These are phyloP conservation scores for Picea glauca DNA, from an alignment of 75 land plant species.

Conservation along the genomic window DNA sequence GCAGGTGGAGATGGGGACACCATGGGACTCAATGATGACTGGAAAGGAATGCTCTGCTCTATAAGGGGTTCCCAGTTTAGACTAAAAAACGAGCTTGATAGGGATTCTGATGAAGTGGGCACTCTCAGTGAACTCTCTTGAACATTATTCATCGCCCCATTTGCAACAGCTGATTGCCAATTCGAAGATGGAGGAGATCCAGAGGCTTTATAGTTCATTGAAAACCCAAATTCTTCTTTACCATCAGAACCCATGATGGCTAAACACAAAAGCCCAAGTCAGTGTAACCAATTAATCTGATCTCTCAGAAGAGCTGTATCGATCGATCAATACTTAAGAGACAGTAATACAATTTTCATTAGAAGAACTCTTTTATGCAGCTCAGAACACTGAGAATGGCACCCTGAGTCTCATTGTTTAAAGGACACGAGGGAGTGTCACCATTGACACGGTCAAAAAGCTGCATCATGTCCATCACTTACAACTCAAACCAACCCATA, in stretches of 20 bases:
- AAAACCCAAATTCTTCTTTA: conserved; percentile 4
- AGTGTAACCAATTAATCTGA: conserved; percentile 6
- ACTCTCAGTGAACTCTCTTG: conserved; percentile 2
- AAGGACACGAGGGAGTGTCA: not conserved
- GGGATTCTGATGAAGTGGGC: conserved; percentile 11
- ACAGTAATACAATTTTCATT: too few relatives aligned
- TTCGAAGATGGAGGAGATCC: conserved; percentile 2
- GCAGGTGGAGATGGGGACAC: conserved; percentile 37
- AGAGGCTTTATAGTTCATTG: not conserved
- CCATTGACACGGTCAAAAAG: not conserved
- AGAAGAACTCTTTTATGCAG: not conserved
- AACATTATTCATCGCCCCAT: conserved; percentile 12
- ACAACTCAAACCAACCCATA: too few relatives aligned
- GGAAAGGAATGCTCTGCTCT: conserved; percentile 46
- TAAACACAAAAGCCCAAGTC: not conserved
- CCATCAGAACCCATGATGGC: conserved; percentile 3
- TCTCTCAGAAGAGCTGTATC: not conserved
- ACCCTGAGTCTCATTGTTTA: not conserved
- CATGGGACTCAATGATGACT: conserved; percentile 57
- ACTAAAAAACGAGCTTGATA: conserved; percentile 22
- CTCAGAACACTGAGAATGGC: not conserved
- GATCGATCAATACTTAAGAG: too few relatives aligned
- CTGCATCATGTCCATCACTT: not conserved
- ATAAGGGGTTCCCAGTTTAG: conserved; percentile 43
- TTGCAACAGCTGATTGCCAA: conserved; percentile 18